These are phyloP conservation scores for Limonium bicolor DNA, from an alignment of 148 eudicot genomes.

Conservation along the genomic window DNA sequence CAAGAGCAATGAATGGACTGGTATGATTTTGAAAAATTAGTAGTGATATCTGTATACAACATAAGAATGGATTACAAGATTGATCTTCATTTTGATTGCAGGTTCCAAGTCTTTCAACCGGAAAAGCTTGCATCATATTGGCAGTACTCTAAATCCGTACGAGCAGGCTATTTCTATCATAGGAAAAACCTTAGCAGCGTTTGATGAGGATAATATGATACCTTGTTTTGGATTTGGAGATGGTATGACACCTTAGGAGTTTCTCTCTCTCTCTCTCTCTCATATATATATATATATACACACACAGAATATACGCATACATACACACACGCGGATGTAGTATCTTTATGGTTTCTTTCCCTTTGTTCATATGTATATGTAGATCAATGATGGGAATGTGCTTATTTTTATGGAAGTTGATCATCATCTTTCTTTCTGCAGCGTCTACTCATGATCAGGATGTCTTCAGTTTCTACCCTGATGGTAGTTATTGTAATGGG, in stretches of 20 bases:
- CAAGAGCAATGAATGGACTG: constrained; percentile 99
- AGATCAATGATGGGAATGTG: too few relatives aligned
- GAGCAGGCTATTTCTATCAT: constrained; percentile 88
- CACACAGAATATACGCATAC: too few relatives aligned
- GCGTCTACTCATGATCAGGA: constrained; percentile 91
- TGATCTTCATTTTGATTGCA: constrained; percentile 15
- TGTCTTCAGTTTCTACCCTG: constrained; percentile 77
- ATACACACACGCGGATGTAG: too few relatives aligned
- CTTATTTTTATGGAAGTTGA: too few relatives aligned
- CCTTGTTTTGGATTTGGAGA: constrained; percentile 99
- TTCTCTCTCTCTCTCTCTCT: not conserved
- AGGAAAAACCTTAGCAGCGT: constrained; percentile 76
- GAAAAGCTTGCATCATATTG: constrained; percentile 78
- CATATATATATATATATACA: too few relatives aligned
- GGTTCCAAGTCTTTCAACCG: constrained; percentile 65
- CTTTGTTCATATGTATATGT: too few relatives aligned
- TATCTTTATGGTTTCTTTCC: too few relatives aligned
- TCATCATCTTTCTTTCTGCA: constrained; percentile 12
- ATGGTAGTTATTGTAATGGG: constrained; percentile 69
- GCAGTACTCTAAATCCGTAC: constrained; percentile 54
- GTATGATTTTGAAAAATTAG: too few relatives aligned
- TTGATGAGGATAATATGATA: constrained; percentile 92
- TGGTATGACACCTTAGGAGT: constrained; percentile 27
- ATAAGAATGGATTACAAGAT: too few relatives aligned
- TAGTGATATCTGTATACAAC: too few relatives aligned